A percentile compares a stretch with the other conserved stretches of the same genome.
Conservation (phyloP, 2,329 filamentous ascomycete genomes). For the Aspergillus melleus region DNA sequence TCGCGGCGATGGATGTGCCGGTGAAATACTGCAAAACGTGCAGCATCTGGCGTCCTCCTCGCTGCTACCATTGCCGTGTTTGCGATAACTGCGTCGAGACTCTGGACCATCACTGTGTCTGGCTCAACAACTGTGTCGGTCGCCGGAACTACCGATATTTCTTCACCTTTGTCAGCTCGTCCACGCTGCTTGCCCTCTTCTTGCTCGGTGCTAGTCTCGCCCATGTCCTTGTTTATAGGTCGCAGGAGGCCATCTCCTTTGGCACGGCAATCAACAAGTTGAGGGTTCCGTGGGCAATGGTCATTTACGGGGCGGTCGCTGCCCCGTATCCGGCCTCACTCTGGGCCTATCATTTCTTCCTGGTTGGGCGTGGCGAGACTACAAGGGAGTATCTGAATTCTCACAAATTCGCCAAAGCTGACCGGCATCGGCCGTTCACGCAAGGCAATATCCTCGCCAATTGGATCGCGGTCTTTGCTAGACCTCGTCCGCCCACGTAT, state of each 20-base stretch:
- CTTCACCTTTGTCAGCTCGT: constrained; percentile 82
- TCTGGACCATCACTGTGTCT: constrained; percentile 97
- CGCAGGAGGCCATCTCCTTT: constrained; percentile 66
- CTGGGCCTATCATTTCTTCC: constrained; percentile 84
- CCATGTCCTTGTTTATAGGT: constrained; percentile 74
- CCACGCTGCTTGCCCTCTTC: constrained; percentile 74
- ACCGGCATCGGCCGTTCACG: constrained; percentile 87
- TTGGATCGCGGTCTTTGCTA: constrained; percentile 75
- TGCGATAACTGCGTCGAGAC: constrained; percentile 98
- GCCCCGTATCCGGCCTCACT: constrained; percentile 80
- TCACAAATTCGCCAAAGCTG: constrained; percentile 89
- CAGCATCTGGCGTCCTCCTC: constrained; percentile 93
- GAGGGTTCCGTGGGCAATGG: constrained; percentile 82
- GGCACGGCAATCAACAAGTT: constrained; percentile 66
- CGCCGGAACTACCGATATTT: constrained; percentile 98
- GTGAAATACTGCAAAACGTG: constrained; percentile 98
- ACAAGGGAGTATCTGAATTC: constrained; percentile 95
- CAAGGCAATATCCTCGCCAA: constrained; percentile 75
- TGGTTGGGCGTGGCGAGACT: constrained; percentile 88
- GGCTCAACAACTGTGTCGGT: constrained; percentile 98
- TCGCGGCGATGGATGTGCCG: constrained; percentile 93
- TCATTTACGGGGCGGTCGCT: constrained; percentile 75
- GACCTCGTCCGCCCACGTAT: constrained; percentile 84
- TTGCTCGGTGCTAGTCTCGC: constrained; percentile 75
- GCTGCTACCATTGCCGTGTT: constrained; percentile 91